A percentile compares a stretch with the other conserved stretches of the same genome.
These are phyloP conservation scores for Carex pumila DNA, from an alignment of 176 grass and related monocot genomes.

Conservation along the genomic window DNA sequence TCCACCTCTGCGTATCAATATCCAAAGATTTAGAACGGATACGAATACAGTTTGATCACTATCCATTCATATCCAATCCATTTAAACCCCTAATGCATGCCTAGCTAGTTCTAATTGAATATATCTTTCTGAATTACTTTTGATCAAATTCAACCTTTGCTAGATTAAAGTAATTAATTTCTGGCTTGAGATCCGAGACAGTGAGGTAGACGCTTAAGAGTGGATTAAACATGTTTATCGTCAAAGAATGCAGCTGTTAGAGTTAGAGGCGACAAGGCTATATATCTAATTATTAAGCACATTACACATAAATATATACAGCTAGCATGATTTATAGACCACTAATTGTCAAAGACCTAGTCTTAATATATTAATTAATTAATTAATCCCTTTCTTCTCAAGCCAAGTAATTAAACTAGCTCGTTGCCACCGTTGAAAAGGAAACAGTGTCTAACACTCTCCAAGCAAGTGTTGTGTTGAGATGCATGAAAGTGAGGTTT, in stretches of 20 bases:
- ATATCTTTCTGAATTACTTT: too few species aligned
- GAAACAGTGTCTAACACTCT: not conserved
- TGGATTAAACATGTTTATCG: not conserved
- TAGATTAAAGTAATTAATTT: too few species aligned
- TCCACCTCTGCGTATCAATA: too few species aligned
- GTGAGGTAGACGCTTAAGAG: too few species aligned
- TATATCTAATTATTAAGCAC: not conserved
- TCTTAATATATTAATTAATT: not conserved
- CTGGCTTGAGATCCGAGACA: too few species aligned
- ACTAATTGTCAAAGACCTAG: not conserved
- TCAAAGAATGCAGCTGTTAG: slow-evolving; percentile 13
- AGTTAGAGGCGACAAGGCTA: not conserved
- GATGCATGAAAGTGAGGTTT: not conserved
- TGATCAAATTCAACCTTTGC: too few species aligned
- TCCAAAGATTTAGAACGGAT: too few species aligned
- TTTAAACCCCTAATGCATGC: too few species aligned
- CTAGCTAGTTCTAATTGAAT: too few species aligned
- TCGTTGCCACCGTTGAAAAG: not conserved
- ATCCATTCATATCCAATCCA: too few species aligned
- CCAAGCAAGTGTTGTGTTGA: not conserved
- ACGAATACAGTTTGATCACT: too few species aligned
- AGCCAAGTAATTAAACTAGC: not conserved
- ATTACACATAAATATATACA: not conserved
- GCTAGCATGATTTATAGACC: not conserved
- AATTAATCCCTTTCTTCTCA: not conserved